Base-by-base conservation (phyloP, 2,329 filamentous ascomycete species). In the Alternaria brassicae region DNA sequence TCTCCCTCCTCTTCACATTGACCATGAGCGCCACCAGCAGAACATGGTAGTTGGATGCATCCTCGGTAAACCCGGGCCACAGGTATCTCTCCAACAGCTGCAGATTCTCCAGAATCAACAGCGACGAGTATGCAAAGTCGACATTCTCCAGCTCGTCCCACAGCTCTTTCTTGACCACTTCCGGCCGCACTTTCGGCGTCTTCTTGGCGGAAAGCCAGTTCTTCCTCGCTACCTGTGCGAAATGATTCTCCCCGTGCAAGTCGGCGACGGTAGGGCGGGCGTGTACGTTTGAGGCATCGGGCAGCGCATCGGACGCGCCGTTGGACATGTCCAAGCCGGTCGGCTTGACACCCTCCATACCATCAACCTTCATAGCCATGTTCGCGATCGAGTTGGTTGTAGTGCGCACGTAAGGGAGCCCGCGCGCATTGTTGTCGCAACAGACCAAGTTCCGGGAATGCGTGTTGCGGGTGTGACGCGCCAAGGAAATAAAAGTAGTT, bases 51-150 rank as follows among this genome's bases (percentile, higher is more conserved):
- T 99, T 96, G 30, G 94, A 96, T 4, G 92, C 88, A 71, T 95
- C 89, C 65, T 96, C 91, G 12, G 86, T 88, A 76, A 96, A 99
- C 51, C 91, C 92, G 44, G 95, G 95, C 95, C 95, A 99, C 27
- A 99, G 85, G 75, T 96, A 98, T 73, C 86, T 91, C 78, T 99
- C 95, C 59, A 99, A 80, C 40, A 93, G 88, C 81, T 97, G 95
- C 69, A 98, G 80, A 69, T 93, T 94, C 79, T 99, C 95, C 55
- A 99, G 84, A 25, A 91, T 86, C 65, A 96, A 82, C 21, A 99
- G 84, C 5, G 90, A 90, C 75, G 88, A 90, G 76, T 90, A 88
- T 32, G 87, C 83, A 74, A 97, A 98, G 55, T 86, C 85, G 54
- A 93, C 91, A 65, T 89, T 88, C 79, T 97, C 93, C 69, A 99